phyloP scores from a whole-genome alignment of 805 yeast genomes.

The Yueomyces sp. region DNA sequence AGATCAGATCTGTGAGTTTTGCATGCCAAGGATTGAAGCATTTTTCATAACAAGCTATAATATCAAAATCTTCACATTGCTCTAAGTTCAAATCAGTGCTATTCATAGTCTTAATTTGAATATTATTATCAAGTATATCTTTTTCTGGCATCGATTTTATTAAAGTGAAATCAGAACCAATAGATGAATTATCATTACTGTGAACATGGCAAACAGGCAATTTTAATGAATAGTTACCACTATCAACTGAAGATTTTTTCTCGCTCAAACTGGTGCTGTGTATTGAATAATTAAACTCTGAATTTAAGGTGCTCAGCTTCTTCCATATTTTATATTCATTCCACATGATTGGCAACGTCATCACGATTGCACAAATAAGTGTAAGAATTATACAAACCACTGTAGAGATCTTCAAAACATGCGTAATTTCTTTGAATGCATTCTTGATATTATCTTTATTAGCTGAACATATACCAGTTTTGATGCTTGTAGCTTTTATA shows the following conservation, averaged over 20 bases:
- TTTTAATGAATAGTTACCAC: too few species aligned
- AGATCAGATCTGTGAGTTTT: slow-evolving; percentile 3
- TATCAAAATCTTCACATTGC: slow-evolving; percentile 3
- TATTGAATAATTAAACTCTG: slow-evolving; percentile 4
- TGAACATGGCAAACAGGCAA: too few species aligned
- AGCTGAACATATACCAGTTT: slow-evolving; percentile 27
- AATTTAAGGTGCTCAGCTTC: slow-evolving; percentile 26
- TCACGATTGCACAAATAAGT: slow-evolving; percentile 28
- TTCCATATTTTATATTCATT: slow-evolving; percentile 37
- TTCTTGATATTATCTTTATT: slow-evolving; percentile 27
- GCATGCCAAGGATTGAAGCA: slow-evolving; percentile 13
- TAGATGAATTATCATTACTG: too few species aligned
- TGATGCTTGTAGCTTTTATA: slow-evolving; percentile 7
- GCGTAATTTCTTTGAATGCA: slow-evolving; percentile 23
- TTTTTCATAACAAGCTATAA: slow-evolving; percentile 10
- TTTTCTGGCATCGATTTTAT: too few species aligned
- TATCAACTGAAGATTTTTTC: too few species aligned
- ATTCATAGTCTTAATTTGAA: too few species aligned
- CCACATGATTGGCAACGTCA: slow-evolving; percentile 31
- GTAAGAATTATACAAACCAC: slow-evolving; percentile 29
- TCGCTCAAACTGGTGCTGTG: too few species aligned
- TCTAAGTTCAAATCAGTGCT: too few species aligned
- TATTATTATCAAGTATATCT: too few species aligned
- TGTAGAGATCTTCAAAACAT: slow-evolving; percentile 24
- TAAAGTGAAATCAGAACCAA: too few species aligned